Evolutionary conservation across 169 alveolate species (phyloP), one percentile per base, ranked within the genome.

Genomic region (Plasmodium coatneyi): DNA sequence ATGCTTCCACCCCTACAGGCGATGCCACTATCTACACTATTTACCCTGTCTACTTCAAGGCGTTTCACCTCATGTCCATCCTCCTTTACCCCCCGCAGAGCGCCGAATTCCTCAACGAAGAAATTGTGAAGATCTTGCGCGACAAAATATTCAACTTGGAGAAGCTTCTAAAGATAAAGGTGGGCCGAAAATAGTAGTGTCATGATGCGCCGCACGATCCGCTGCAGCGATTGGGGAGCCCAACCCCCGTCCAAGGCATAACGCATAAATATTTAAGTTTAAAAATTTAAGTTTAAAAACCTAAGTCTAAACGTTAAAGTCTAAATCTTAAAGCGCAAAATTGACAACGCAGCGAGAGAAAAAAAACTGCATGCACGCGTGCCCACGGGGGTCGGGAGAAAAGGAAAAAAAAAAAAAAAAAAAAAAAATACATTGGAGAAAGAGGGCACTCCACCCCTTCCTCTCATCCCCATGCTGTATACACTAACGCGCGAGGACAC

Each of bases 121-220:
- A 84, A 74, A 84, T 84, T 43, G 60, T 84, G 32, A 54, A 84
- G 41, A 84, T 84, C 76, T 41, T 84, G 56, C 78, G 56, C 32
- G 83, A 84, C 28, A 84, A 84, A 54, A 84, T 84, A 12, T 39
- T 66, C 54, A 84, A 84, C 66, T 30, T 84, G 36, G 93, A 84
- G 60, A 84, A 84, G 19, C 80, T 84, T 9, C 60, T 84, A 52
- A 84, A 84, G 79, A 84, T 84, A 49, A 84, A 84, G 78, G 93
- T 84, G 56, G n/a, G 56, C 49, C 56, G 10, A 5, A 12, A 46
- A 46, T 4, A 12, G 56, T 1, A 12, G 56, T n/a, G 56, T 5
- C 56, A 46, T n/a, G 56, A 46, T 46, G 3, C 1, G 49, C 14
- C 10, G n/a, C 56, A 46, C 56, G 56, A 46, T 46, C 5, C 1